These are phyloP conservation scores for Osmanthus fragrans DNA, from an alignment of 257 asterid species.

Conservation along the genomic window DNA sequence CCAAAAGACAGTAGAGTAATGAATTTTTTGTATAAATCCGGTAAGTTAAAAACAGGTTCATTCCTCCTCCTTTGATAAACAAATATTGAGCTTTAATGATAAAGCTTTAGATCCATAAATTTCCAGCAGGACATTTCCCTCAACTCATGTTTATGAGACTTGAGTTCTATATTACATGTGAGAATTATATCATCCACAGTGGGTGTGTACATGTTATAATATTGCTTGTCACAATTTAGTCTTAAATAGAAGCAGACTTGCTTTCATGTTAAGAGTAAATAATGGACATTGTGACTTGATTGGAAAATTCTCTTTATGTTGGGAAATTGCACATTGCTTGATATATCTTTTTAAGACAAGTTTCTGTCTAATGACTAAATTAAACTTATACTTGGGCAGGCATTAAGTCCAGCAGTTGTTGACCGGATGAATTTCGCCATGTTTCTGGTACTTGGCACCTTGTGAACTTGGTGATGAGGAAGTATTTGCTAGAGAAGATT, in stretches of 20 bases:
- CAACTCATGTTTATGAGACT: too few species aligned
- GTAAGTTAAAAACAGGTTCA: too few species aligned
- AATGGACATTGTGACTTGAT: background rate
- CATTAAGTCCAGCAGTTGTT: slow-evolving; percentile 38
- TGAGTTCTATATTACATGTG: too few species aligned
- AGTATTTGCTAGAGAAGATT: slow-evolving; percentile 50
- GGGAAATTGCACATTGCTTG: background rate
- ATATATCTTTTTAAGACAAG: background rate
- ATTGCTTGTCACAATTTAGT: background rate
- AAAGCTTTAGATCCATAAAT: too few species aligned
- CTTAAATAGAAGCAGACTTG: background rate
- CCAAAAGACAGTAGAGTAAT: too few species aligned
- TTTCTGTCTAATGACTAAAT: background rate
- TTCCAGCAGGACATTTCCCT: too few species aligned
- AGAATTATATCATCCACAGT: background rate
- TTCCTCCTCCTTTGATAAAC: too few species aligned
- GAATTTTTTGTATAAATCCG: too few species aligned
- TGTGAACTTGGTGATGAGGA: slow-evolving; percentile 61
- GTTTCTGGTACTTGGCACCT: slow-evolving; percentile 64
- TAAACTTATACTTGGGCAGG: slow-evolving; percentile 43
- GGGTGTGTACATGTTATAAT: background rate
- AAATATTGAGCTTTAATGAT: too few species aligned
- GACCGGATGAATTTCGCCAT: slow-evolving; percentile 85
- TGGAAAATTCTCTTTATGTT: background rate
- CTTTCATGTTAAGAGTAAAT: background rate